phyloP scores from a whole-genome alignment of 1,284 basidiomycete genomes.

The Marasmius fiardii region DNA sequence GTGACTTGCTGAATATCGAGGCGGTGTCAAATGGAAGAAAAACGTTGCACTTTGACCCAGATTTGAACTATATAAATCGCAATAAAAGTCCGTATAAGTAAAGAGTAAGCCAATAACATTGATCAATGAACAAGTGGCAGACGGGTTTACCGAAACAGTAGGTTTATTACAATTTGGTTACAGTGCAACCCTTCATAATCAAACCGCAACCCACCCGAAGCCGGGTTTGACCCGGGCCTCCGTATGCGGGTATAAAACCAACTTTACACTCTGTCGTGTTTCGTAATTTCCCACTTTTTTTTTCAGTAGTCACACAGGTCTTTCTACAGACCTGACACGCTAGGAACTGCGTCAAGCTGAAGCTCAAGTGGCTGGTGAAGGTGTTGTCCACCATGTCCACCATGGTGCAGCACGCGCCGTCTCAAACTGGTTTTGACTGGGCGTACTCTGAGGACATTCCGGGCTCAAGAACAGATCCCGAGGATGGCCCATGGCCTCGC shows the following conservation, averaged over 20 bases:
- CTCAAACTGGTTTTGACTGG: slow-evolving; percentile 26
- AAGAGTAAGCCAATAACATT: no score
- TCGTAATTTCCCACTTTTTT: neutral
- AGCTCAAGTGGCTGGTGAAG: slow-evolving; percentile 7
- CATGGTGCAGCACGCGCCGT: slow-evolving; percentile 6
- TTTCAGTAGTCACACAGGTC: neutral
- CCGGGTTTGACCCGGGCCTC: neutral
- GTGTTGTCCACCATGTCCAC: slow-evolving; percentile 6
- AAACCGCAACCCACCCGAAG: neutral
- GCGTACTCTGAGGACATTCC: slow-evolving; percentile 54
- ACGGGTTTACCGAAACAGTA: no score
- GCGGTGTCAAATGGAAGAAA: neutral
- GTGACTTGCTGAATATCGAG: neutral
- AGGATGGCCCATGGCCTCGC: slow-evolving; percentile 62
- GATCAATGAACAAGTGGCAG: no score
- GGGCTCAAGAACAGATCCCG: slow-evolving; percentile 52
- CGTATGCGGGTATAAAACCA: neutral
- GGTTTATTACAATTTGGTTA: neutral
- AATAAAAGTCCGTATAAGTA: neutral
- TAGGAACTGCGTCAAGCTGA: slow-evolving; percentile 2
- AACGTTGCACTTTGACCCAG: neutral
- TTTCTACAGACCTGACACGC: neutral
- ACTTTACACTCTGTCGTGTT: neutral
- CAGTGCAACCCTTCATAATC: neutral
- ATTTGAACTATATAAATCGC: neutral